These are phyloP conservation scores for Pseudozyma tsukubaensis DNA, from an alignment of 1,284 basidiomycete species.

Conservation along the genomic window DNA sequence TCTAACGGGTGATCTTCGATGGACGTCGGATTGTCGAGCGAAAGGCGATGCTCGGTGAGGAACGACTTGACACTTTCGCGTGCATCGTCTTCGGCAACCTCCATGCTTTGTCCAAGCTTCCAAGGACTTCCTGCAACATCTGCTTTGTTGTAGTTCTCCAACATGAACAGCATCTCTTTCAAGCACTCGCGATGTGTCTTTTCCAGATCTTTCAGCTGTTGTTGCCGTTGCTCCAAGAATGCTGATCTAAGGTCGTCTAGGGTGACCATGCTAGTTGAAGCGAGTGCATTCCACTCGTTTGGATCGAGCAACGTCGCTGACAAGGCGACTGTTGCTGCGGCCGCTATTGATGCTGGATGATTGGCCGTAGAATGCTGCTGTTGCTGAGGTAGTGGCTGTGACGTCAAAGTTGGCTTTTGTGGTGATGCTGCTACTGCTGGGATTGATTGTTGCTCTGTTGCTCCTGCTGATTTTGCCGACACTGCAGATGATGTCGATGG, in stretches of 20 bases:
- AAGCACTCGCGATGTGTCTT: slow-evolving; percentile 27
- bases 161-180: slow-evolving; percentile 50
- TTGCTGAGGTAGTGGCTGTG: slow-evolving; percentile 15
- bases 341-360: slow-evolving; percentile 49
- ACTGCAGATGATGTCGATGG: slow-evolving; percentile 4
- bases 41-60: slow-evolving; percentile 20
- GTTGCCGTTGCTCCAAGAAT: slow-evolving; percentile 39
- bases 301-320: slow-evolving; percentile 47
- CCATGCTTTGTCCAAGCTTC: slow-evolving; percentile 39
- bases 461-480: background rate
- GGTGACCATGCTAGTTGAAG: slow-evolving; percentile 51
- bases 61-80: slow-evolving; percentile 33
- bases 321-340: slow-evolving; percentile 41
- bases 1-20: slow-evolving; percentile 32
- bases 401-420: slow-evolving; percentile 10
- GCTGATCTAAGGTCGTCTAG: slow-evolving; percentile 42
- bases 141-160: slow-evolving; percentile 32
- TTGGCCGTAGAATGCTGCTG: slow-evolving; percentile 42
- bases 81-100: slow-evolving; percentile 31
- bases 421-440: slow-evolving; percentile 16
- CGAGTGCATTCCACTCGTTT: slow-evolving; percentile 50
- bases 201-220: slow-evolving; percentile 40
- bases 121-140: slow-evolving; percentile 42
- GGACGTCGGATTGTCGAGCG: slow-evolving; percentile 26
- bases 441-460: slow-evolving; percentile 20